Evolutionary conservation across 2,329 filamentous ascomycete species (phyloP), one percentile per base, ranked within the genome.

Genomic region (Coleophoma cylindrospora): DNA sequence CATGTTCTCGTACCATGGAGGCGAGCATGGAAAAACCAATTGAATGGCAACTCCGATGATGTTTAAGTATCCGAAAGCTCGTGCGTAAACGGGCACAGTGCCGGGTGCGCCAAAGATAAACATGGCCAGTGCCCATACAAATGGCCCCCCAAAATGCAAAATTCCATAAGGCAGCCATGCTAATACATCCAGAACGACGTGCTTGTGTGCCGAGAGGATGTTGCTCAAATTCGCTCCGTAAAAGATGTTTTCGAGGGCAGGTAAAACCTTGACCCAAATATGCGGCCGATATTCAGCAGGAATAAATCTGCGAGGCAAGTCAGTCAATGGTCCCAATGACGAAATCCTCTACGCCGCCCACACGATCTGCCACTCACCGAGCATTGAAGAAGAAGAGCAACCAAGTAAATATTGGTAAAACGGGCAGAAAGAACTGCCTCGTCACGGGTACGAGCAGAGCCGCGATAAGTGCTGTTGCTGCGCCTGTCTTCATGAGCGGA

Each of bases 211-310:
- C 13, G 91, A 95, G 49, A 97, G 81, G 63, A 96, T 95, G 69
- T 96, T 96, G 73, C 90, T 95, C 51, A 96, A 78, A 70, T 96
- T 96, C 55, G 91, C 91, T 60, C 92, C 92, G 66, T 96, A 97
- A 34, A 97, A 79, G 55, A 97, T 94, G 69, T 97, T 96, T 72
- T 97, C 92, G 56, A 97, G 81, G 15, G 92, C 90, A 4, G 92
- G 92, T 34, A 97, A 80, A 27, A 97, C 90, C 63, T 91, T 90
- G 58, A 96, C 92, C 89, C 91, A 96, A 62, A 96, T 96, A 55
- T 90, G 87, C 52, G 91, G 91, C 59, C 92, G 84, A 73, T 91
- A 94, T 64, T 92, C 87, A 59, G 84, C 81, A 36, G 90, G 87
- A 60, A 96, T 91, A 72, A 95, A 96, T 64, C 91, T 95, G 64